Evolutionary conservation across 768 basidiomycete genomes (phyloP).

Genomic region (Lentinula sp.): DNA sequence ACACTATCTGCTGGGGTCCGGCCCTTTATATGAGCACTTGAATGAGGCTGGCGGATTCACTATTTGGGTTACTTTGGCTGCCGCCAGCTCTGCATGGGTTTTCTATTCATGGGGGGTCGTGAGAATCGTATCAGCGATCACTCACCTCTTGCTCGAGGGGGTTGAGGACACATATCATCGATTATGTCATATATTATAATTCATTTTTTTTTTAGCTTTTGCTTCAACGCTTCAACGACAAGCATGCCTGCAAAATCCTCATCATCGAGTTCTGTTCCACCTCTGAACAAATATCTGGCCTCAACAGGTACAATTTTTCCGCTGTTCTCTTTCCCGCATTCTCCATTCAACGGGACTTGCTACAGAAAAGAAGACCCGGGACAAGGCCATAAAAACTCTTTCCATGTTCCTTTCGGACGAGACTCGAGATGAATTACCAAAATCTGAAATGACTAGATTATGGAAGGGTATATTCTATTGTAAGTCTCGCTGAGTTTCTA

Average conservation of each 20-base stretch:
- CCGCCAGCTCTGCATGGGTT: too few species aligned
- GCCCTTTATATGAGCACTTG: too few species aligned
- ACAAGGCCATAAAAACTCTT: conserved; percentile 83
- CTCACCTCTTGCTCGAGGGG: too few species aligned
- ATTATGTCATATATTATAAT: not conserved
- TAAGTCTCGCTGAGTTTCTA: conserved; percentile 25
- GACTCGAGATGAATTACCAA: conserved; percentile 52
- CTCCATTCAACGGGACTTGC: conserved; percentile 6
- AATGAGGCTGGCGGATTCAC: too few species aligned
- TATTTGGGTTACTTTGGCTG: too few species aligned
- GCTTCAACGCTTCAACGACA: not conserved
- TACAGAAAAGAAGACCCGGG: conserved; percentile 85
- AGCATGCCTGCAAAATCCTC: conserved; percentile 25
- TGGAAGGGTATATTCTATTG: conserved; percentile 99
- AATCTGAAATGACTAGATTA: conserved; percentile 80
- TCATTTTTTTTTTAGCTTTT: not conserved
- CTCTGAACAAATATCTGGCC: conserved; percentile 87
- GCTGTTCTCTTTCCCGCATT: too few species aligned
- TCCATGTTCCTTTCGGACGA: conserved; percentile 72
- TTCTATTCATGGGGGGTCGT: too few species aligned
- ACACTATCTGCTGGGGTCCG: too few species aligned
- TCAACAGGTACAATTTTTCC: conserved; percentile 61
- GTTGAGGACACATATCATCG: not conserved
- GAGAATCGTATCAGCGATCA: too few species aligned
- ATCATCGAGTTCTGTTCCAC: conserved; percentile 36